These are phyloP conservation scores for Rutstroemia sp. DNA, from an alignment of 2,329 filamentous ascomycete genomes.

Conservation along the genomic window DNA sequence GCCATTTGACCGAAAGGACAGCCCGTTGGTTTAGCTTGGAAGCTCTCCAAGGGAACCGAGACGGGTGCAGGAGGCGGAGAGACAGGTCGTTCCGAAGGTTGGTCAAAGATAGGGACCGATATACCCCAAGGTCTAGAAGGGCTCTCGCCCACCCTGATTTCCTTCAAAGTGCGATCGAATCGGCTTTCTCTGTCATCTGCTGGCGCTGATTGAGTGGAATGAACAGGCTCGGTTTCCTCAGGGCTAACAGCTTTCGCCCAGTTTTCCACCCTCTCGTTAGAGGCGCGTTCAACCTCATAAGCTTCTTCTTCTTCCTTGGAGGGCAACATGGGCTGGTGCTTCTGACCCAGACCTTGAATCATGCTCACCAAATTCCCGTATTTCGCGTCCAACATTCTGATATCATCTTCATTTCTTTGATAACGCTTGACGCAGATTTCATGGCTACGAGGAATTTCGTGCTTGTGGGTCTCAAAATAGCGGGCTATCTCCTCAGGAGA, in stretches of 20 bases:
- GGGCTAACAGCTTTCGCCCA: constrained; percentile 76
- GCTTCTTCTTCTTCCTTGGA: constrained; percentile 37
- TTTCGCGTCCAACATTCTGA: constrained; percentile 85
- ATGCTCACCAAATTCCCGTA: constrained; percentile 82
- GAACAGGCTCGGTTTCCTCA: constrained; percentile 36
- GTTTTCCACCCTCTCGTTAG: constrained; percentile 68
- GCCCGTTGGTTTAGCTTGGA: constrained; percentile 14
- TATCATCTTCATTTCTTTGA: constrained; percentile 77
- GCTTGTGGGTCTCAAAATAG: constrained; percentile 93
- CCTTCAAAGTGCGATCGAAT: constrained; percentile 80
- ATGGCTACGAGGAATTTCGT: constrained; percentile 88
- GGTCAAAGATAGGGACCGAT: constrained; percentile 58
- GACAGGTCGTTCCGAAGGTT: constrained; percentile 34
- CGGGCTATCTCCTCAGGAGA: constrained; percentile 87
- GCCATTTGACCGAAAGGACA: constrained; percentile 34
- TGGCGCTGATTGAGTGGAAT: constrained; percentile 33
- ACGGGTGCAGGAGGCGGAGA: constrained; percentile 51
- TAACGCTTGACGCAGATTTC: constrained; percentile 87
- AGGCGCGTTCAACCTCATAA: constrained; percentile 40
- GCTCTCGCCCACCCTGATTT: constrained; percentile 87
- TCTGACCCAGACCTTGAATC: constrained; percentile 82
- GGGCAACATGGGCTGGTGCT: constrained; percentile 82
- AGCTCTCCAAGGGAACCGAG: constrained; percentile 18
- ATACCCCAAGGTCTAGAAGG: constrained; percentile 93
- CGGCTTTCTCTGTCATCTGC: constrained; percentile 57